Base-by-base conservation (phyloP, 2,329 filamentous ascomycete species). In the Xylaria sp. region DNA sequence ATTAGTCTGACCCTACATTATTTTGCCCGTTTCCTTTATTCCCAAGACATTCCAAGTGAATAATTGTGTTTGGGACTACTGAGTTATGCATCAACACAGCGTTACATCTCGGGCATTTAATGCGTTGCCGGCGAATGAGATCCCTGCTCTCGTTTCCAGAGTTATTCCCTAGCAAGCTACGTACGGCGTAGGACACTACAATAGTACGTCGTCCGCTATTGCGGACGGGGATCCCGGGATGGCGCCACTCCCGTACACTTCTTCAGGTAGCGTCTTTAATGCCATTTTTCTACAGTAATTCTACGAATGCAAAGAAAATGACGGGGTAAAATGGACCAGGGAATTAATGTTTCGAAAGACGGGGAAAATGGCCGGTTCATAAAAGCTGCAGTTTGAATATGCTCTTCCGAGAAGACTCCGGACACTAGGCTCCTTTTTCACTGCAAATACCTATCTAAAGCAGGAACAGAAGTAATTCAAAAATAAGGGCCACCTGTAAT, bases 71-170 rank as follows among this genome's bases (percentile, higher is more conserved):
- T 37, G 10, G 10, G 8, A 37, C 34, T 37, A 37, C 34, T 37
- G 34, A 37, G 34, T 9, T 9, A 65, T 44, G n/a, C 15, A 55
- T 32, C 12, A 28, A 6, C 39, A 56, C 12, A 32, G 59, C 65
- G 65, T 67, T 48, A 39, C 65, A 67, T 63, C 34, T 23, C 23
- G 28, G 52, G 18, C 34, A 44, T 28, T 51, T 44, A 41, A 32
- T 25, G 28, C 2, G 44, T 34, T 54, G 46, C 32, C 59, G 54
- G 20, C 18, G 59, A 50, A 28, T 28, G 20, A 20, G 8, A 66
- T 5, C 65, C 65, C 46, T 58, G 64, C 20, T 28, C 51, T 15
- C 41, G 20, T 20, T 54, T 32, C 25, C 44, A 37, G n/a, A 60
- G 54, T 55, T 18, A 18, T 32, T n/a, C 23, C 39, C 6, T 58